phyloP scores from a whole-genome alignment of 495 filamentous ascomycete genomes.

The Trichodelitschia bisporula region DNA sequence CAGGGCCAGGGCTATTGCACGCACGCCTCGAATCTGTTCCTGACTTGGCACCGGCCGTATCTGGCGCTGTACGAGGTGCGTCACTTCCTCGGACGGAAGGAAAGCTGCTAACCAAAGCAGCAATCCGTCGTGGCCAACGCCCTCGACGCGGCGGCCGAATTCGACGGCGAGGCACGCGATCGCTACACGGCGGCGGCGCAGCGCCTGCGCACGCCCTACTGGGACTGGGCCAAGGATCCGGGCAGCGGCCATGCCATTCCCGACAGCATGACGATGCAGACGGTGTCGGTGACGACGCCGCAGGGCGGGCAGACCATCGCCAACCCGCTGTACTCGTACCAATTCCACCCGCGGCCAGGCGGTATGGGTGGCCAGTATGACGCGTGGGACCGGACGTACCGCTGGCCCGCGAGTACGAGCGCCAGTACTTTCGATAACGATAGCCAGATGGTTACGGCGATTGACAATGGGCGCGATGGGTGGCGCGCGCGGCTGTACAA shows the following conservation, averaged over 20 bases:
- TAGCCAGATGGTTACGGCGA: slow-evolving; percentile 15
- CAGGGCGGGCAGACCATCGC: slow-evolving; percentile 24
- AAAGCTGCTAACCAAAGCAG: not conserved
- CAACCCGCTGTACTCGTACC: slow-evolving; percentile 38
- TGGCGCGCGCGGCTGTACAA: slow-evolving; percentile 30
- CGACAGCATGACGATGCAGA: slow-evolving; percentile 18
- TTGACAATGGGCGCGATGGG: slow-evolving; percentile 22
- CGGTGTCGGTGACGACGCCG: slow-evolving; percentile 26
- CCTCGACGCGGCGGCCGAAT: too few relatives aligned
- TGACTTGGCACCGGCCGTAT: slow-evolving; percentile 50
- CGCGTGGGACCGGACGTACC: slow-evolving; percentile 5
- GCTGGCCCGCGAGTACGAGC: slow-evolving; percentile 3
- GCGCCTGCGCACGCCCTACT: slow-evolving; percentile 38
- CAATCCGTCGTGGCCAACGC: not conserved
- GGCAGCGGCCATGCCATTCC: slow-evolving; percentile 22
- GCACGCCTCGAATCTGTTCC: slow-evolving; percentile 39
- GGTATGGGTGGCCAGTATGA: slow-evolving; percentile 8
- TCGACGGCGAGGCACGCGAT: too few relatives aligned
- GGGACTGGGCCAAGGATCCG: slow-evolving; percentile 36
- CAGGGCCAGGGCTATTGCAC: slow-evolving; percentile 34
- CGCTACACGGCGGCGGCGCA: slow-evolving; percentile 25
- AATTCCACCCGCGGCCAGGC: slow-evolving; percentile 22
- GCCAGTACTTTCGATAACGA: slow-evolving; percentile 4
- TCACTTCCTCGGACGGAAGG: too few relatives aligned
- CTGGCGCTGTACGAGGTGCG: slow-evolving; percentile 39